phyloP scores from a whole-genome alignment of 352 stramenopile genomes.

The Phytophthora quininea region DNA sequence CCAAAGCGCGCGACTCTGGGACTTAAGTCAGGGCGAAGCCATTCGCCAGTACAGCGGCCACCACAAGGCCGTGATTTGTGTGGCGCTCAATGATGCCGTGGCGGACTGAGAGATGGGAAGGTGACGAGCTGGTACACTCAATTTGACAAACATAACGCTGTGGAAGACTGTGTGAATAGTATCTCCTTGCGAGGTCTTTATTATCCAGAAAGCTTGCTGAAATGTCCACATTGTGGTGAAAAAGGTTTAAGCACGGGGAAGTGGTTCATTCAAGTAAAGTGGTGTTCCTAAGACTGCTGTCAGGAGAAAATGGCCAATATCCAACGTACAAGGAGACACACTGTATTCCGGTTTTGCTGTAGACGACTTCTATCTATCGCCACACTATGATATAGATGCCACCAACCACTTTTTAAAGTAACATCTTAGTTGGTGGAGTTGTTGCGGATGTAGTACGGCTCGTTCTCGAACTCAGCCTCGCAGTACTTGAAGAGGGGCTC shows the following conservation, averaged over 20 bases:
- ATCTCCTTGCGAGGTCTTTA: too few relatives aligned
- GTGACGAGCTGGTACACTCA: too few relatives aligned
- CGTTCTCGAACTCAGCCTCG: constrained; percentile 43
- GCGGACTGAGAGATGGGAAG: constrained; percentile 43
- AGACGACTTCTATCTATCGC: constrained; percentile 15
- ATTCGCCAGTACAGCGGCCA: constrained; percentile 91
- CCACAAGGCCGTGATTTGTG: constrained; percentile 90
- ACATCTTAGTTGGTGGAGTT: constrained; percentile 8
- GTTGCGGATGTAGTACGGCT: constrained; percentile 63
- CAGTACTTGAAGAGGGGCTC: constrained; percentile 61
- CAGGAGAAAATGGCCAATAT: background rate
- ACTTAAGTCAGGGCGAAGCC: constrained; percentile 90
- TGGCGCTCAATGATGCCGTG: constrained; percentile 87
- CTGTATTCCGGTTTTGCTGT: constrained; percentile 2
- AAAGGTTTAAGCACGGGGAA: too few relatives aligned
- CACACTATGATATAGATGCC: constrained; percentile 11
- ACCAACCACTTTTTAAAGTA: background rate
- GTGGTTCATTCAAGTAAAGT: too few relatives aligned
- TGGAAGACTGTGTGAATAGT: too few relatives aligned
- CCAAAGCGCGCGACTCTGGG: constrained; percentile 96
- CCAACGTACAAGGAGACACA: constrained; percentile 1
- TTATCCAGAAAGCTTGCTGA: too few relatives aligned
- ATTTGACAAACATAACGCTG: too few relatives aligned
- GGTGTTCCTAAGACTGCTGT: too few relatives aligned
- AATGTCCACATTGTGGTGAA: too few relatives aligned